Evolutionary conservation across 2,329 filamentous ascomycete genomes (phyloP).

Genomic region (Penicillium polonicum): DNA sequence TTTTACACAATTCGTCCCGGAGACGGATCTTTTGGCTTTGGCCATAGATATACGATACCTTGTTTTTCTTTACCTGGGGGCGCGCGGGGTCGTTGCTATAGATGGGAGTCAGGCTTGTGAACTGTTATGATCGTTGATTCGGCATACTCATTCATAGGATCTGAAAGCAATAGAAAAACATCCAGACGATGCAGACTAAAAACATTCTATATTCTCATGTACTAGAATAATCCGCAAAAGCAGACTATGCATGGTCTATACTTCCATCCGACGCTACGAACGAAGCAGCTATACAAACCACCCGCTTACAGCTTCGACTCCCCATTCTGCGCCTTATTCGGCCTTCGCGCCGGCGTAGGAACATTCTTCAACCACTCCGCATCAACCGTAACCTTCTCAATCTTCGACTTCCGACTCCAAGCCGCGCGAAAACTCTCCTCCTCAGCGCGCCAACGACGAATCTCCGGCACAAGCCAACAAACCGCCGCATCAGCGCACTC

Average conservation of each 20-base stretch:
- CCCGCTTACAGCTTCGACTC: constrained; percentile 30
- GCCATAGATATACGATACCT: constrained; percentile 12
- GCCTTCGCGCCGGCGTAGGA: constrained; percentile 29
- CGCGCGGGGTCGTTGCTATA: constrained; percentile 19
- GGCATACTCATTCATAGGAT: constrained; percentile 13
- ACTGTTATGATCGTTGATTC: constrained; percentile 14
- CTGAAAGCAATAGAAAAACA: constrained; percentile 14
- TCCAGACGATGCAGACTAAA: neutral
- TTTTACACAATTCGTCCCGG: constrained; percentile 6
- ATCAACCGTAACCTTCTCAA: constrained; percentile 58
- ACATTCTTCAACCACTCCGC: constrained; percentile 53
- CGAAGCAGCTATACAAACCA: neutral
- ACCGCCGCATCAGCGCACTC: constrained; percentile 63
- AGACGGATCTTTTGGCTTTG: constrained; percentile 9
- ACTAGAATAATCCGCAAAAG: neutral
- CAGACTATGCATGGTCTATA: constrained; percentile 2
- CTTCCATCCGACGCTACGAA: neutral
- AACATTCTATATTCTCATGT: neutral
- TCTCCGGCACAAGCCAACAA: constrained; percentile 57
- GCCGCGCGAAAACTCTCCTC: constrained; percentile 55
- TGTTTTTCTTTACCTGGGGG: neutral
- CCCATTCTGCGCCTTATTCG: constrained; percentile 24
- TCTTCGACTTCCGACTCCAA: constrained; percentile 53
- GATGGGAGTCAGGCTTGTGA: constrained; percentile 10
- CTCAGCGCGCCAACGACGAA: constrained; percentile 58